phyloP scores from a whole-genome alignment of 192 early-diverging fungal species.

The Mortierella hygrophila region DNA sequence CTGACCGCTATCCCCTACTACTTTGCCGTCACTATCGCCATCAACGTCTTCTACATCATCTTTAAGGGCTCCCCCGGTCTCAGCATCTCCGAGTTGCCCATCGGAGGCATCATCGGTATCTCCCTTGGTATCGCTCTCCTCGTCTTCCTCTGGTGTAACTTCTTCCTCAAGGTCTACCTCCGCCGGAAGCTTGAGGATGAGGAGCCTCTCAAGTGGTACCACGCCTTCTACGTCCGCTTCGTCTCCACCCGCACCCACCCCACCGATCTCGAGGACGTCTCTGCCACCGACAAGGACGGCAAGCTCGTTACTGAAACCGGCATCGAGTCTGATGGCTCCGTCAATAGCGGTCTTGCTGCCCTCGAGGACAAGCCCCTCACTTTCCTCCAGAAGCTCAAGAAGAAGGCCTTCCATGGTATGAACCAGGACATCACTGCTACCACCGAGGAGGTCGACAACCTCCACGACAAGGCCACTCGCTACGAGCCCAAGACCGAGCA shows the following conservation, averaged over 20 bases:
- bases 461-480: constrained; percentile 74
- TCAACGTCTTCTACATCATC: constrained; percentile 80
- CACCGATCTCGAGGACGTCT: constrained; percentile 23
- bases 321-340: constrained; percentile 12
- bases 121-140: constrained; percentile 70
- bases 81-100: constrained; percentile 55
- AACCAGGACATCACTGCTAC: constrained; percentile 52
- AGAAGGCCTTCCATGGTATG: constrained; percentile 15
- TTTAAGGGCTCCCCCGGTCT: constrained; percentile 76
- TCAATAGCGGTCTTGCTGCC: constrained; percentile 15
- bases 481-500: constrained; percentile 85
- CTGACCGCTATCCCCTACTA: constrained; percentile 79
- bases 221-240: constrained; percentile 71
- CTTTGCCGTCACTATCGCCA: constrained; percentile 75
- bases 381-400: constrained; percentile 20
- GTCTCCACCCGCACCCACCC: constrained; percentile 42
- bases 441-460: constrained; percentile 53
- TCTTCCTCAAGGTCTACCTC: constrained; percentile 78
- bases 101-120: constrained; percentile 70
- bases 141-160: constrained; percentile 67
- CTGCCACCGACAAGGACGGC: not conserved
- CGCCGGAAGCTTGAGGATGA: constrained; percentile 74
- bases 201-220: constrained; percentile 76
- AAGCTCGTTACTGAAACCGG: not conserved
- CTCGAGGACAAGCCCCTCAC: constrained; percentile 8